Evolutionary conservation across 495 filamentous ascomycete species (phyloP).

Genomic region (Hypoxylon lienhwacheense): DNA sequence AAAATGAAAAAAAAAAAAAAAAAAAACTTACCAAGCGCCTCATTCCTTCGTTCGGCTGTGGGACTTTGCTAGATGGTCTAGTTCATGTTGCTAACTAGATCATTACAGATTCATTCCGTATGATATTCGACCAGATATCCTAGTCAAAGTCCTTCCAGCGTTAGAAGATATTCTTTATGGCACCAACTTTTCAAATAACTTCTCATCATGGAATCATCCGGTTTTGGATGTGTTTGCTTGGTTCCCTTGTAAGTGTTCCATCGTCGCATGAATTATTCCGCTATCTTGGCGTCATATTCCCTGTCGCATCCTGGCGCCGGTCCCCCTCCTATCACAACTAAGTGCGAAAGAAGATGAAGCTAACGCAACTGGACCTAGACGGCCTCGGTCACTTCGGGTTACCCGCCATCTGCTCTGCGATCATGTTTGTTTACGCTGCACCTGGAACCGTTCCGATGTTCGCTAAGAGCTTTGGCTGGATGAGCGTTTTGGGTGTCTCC

Average conservation of each 20-base stretch:
- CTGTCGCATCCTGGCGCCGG: not conserved
- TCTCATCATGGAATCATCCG: conserved; percentile 81
- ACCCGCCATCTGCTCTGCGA: conserved; percentile 69
- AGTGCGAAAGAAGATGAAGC: not conserved
- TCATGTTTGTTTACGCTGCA: conserved; percentile 85
- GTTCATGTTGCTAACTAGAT: conserved; percentile 4
- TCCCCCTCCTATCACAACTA: too few species aligned
- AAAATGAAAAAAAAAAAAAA: too few species aligned
- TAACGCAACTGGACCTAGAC: conserved; percentile 40
- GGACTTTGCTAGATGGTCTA: not conserved
- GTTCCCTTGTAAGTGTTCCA: conserved; percentile 63
- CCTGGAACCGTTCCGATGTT: conserved; percentile 84
- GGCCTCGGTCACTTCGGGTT: conserved; percentile 85
- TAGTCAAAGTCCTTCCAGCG: conserved; percentile 92
- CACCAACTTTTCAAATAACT: conserved; percentile 91
- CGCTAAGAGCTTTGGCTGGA: conserved; percentile 84
- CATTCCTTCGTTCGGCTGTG: too few species aligned
- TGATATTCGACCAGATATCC: conserved; percentile 85
- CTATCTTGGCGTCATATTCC: not conserved
- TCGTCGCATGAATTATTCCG: not conserved
- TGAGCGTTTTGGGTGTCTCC: conserved; percentile 81
- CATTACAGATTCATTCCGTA: conserved; percentile 72
- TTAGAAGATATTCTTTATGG: conserved; percentile 97
- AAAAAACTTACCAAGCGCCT: too few species aligned
- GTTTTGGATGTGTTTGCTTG: conserved; percentile 85